Conservation (phyloP, 1,284 basidiomycete genomes). For the Fomitopsis schrenkii region DNA sequence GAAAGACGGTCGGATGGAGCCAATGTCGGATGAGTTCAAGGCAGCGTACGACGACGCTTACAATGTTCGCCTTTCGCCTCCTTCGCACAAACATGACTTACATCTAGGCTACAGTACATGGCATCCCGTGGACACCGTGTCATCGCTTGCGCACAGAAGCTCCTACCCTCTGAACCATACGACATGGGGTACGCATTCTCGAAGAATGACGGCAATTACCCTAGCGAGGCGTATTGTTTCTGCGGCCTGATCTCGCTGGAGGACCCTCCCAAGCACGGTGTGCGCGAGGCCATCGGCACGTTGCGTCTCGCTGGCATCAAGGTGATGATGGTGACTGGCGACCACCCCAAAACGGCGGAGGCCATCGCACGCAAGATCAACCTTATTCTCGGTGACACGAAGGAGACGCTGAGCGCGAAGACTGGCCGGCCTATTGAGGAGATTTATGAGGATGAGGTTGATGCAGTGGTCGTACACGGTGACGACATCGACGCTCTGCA, state of each 20-base stretch:
- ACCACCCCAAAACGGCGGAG: conserved; percentile 67
- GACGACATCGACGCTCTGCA: conserved; percentile 59
- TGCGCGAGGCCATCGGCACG: conserved; percentile 65
- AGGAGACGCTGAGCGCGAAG: conserved; percentile 51
- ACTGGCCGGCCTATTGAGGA: conserved; percentile 52
- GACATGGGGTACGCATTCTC: conserved; percentile 46
- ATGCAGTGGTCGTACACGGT: conserved; percentile 62
- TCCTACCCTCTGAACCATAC: conserved; percentile 47
- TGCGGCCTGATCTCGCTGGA: conserved; percentile 63
- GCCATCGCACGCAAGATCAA: conserved; percentile 70
- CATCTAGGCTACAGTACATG: conserved; percentile 49
- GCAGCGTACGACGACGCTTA: conserved; percentile 55
- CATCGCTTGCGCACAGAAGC: conserved; percentile 60
- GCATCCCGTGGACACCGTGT: conserved; percentile 68
- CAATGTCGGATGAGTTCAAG: conserved; percentile 55
- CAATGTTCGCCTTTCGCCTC: conserved; percentile 35
- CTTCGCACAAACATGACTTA: background rate
- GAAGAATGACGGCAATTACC: conserved; percentile 51
- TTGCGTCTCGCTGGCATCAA: conserved; percentile 66
- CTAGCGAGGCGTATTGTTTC: conserved; percentile 53
- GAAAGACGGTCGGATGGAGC: conserved; percentile 42
- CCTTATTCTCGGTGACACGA: conserved; percentile 57
- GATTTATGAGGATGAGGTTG: conserved; percentile 64
- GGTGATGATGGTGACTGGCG: conserved; percentile 71
- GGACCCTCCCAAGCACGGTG: conserved; percentile 68